A percentile compares a stretch with the other conserved stretches of the same genome.
phyloP scores from a whole-genome alignment of 805 yeast species.

The Lipomyces oligophaga region DNA sequence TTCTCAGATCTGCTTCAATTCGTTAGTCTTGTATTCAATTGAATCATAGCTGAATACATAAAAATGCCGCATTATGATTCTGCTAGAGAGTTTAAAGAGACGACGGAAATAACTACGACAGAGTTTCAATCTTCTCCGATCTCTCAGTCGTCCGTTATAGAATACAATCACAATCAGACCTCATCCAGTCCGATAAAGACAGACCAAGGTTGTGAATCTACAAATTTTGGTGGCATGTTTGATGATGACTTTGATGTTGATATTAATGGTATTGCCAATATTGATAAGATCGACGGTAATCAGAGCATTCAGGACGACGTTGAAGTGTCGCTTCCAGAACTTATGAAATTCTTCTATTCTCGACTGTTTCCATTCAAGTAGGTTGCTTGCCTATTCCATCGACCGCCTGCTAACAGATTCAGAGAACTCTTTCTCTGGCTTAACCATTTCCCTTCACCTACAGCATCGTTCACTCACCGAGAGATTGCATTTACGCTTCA shows the following conservation, averaged over 20 bases:
- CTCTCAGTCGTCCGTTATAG: constrained; percentile 13
- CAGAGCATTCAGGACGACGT: too few relatives aligned
- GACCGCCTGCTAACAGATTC: constrained; percentile 33
- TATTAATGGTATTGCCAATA: background rate
- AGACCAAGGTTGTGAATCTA: too few relatives aligned
- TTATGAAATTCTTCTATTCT: constrained; percentile 73
- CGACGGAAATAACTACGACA: too few relatives aligned
- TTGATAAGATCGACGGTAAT: background rate
- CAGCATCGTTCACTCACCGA: constrained; percentile 75
- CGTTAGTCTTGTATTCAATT: too few relatives aligned
- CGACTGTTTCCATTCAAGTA: constrained; percentile 34
- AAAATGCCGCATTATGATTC: too few relatives aligned
- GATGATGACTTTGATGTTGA: constrained; percentile 7
- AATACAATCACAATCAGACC: constrained; percentile 3
- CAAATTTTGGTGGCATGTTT: background rate
- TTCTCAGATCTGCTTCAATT: too few relatives aligned
- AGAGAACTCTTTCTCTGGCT: constrained; percentile 81
- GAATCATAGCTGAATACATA: too few relatives aligned
- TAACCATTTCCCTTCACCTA: constrained; percentile 74
- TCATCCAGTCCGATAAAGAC: constrained; percentile 11
- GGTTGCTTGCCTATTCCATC: background rate
- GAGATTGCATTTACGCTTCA: constrained; percentile 90
- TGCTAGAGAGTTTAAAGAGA: too few relatives aligned
- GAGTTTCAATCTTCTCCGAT: too few relatives aligned
- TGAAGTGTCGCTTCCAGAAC: too few relatives aligned